phyloP scores from a whole-genome alignment of 2,329 filamentous ascomycete genomes.

The Westerdykella sp. region DNA sequence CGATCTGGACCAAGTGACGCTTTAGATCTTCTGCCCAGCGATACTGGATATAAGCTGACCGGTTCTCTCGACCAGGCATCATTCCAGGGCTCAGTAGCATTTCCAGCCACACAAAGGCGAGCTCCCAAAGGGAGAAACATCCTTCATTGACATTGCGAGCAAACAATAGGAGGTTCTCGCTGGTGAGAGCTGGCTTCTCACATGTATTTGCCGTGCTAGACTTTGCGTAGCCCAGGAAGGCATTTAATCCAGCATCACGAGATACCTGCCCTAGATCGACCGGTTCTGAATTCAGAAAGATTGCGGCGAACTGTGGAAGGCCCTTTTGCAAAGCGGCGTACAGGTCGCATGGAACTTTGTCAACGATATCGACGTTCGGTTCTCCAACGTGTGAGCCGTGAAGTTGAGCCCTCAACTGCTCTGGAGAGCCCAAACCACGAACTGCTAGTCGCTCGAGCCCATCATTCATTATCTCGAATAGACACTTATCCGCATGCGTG shows the following conservation, averaged over 20 bases:
- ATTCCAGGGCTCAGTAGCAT: constrained; percentile 43
- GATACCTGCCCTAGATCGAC: constrained; percentile 46
- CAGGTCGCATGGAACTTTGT: constrained; percentile 41
- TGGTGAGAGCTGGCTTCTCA: constrained; percentile 36
- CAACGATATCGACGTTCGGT: constrained; percentile 13
- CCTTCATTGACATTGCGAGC: constrained; percentile 41
- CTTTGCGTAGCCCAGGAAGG: constrained; percentile 53
- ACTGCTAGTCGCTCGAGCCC: constrained; percentile 50
- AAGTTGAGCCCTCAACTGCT: constrained; percentile 30
- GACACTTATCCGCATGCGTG: constrained; percentile 51
- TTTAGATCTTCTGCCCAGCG: constrained; percentile 53
- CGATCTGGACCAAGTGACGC: constrained; percentile 47
- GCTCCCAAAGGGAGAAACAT: constrained; percentile 47
- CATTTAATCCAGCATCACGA: constrained; percentile 46
- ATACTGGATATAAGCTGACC: constrained; percentile 49
- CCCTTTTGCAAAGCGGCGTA: constrained; percentile 33
- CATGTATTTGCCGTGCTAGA: constrained; percentile 38
- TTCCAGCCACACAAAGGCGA: constrained; percentile 51
- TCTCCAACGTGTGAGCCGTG: constrained; percentile 10
- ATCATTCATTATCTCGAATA: constrained; percentile 50
- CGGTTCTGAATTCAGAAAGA: constrained; percentile 44
- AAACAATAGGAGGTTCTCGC: constrained; percentile 38
- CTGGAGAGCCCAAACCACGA: constrained; percentile 40
- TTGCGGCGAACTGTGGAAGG: constrained; percentile 41
- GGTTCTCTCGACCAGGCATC: constrained; percentile 10